phyloP scores from a whole-genome alignment of 345 rosid genomes.

The Melastoma malabathricum region DNA sequence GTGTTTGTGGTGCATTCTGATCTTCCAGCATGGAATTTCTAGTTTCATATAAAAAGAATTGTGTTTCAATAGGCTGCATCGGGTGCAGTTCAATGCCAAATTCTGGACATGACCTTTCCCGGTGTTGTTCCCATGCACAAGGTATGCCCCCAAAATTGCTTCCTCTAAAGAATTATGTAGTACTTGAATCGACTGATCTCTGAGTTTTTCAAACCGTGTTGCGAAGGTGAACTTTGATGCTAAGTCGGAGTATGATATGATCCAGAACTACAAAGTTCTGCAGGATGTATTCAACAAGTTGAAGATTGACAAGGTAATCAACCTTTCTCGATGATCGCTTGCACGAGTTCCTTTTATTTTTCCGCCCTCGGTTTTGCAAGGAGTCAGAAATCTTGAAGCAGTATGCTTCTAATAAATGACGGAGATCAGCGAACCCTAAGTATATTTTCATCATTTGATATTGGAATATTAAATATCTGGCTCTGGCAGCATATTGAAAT shows the following conservation, averaged over 20 bases:
- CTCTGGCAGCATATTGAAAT: conserved; percentile 73
- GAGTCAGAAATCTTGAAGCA: no score
- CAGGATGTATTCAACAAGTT: conserved; percentile 90
- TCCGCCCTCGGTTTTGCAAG: no score
- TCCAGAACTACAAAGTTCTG: conserved; percentile 93
- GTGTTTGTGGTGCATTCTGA: no score
- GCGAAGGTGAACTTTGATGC: conserved; percentile 85
- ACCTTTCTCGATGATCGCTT: no score
- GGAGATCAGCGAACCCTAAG: no score
- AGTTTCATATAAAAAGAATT: no score
- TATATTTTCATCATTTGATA: no score
- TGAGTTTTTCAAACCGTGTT: conserved; percentile 2
- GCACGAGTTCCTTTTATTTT: no score
- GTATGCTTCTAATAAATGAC: no score
- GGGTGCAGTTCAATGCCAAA: conserved; percentile 96
- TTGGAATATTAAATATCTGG: neutral
- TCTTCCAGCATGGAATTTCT: no score
- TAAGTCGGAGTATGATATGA: conserved; percentile 89
- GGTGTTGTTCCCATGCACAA: conserved; percentile 98
- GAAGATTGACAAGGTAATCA: conserved; percentile 72
- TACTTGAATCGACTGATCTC: neutral
- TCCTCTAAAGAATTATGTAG: no score
- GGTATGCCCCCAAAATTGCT: conserved; percentile 18
- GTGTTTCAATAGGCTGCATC: conserved; percentile 64
- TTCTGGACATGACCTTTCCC: conserved; percentile 92